Conservation (phyloP, 345 rosid genomes). For the Populus tremula region DNA sequence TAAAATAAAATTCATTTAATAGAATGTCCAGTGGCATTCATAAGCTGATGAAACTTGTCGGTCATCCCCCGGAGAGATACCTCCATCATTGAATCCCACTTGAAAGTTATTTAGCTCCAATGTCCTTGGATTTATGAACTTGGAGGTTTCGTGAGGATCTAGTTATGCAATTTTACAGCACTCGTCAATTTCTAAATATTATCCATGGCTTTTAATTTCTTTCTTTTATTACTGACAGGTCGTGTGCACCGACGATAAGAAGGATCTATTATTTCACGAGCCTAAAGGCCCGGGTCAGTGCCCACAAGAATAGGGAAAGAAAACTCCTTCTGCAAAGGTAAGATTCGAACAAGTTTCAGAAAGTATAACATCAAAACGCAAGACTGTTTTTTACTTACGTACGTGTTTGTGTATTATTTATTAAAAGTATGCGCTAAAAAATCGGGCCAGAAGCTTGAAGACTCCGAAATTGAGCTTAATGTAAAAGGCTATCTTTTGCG, state of each 20-base stretch:
- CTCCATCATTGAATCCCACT: neutral
- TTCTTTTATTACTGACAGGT: neutral
- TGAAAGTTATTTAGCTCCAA: neutral
- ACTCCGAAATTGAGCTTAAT: neutral
- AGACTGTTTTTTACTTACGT: neutral
- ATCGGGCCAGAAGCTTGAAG: neutral
- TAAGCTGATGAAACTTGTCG: conserved; percentile 18
- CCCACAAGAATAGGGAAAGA: neutral
- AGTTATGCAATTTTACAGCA: neutral
- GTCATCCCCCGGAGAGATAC: neutral
- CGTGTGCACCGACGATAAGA: neutral
- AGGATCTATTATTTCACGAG: neutral
- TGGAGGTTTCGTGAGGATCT: neutral
- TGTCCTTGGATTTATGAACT: neutral
- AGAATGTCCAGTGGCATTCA: conserved; percentile 3
- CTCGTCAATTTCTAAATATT: neutral
- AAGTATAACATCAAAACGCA: neutral
- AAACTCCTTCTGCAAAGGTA: neutral
- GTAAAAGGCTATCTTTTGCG: neutral
- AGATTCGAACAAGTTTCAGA: neutral
- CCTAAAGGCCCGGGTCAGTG: neutral
- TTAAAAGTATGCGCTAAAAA: neutral
- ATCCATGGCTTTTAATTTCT: neutral
- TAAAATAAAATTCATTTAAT: neutral
- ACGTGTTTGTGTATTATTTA: too few relatives aligned